phyloP scores from a whole-genome alignment of 1,284 basidiomycete genomes.

The Ustanciosporium gigantosporum region DNA sequence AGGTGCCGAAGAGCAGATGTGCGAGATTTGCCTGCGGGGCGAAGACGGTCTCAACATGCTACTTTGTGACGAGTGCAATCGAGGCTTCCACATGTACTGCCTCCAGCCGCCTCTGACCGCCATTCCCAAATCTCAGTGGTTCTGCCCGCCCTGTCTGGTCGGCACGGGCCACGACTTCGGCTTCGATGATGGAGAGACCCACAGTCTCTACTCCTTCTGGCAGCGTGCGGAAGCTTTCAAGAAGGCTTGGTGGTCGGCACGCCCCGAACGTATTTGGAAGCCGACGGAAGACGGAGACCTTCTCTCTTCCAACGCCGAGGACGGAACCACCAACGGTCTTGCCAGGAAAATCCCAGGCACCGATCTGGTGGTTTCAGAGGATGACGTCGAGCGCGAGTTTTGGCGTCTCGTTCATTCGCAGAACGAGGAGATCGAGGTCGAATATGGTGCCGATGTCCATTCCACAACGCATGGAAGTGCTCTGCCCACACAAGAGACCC shows the following conservation, averaged over 20 bases:
- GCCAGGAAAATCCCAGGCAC: constrained; percentile 40
- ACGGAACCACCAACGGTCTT: constrained; percentile 31
- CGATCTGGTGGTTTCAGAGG: constrained; percentile 74
- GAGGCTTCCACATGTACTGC: constrained; percentile 92
- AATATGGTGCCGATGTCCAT: constrained; percentile 98
- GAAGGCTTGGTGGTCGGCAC: constrained; percentile 69
- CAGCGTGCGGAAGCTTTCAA: constrained; percentile 82
- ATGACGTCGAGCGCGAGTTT: constrained; percentile 91
- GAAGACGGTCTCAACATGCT: constrained; percentile 87
- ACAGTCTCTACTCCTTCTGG: constrained; percentile 88
- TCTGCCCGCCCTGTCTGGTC: constrained; percentile 88
- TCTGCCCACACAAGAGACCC: constrained; percentile 90
- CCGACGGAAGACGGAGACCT: constrained; percentile 3
- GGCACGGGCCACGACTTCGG: constrained; percentile 97
- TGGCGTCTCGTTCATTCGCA: constrained; percentile 92
- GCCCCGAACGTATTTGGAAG: constrained; percentile 30
- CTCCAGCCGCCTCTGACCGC: constrained; percentile 82
- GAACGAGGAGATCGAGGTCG: constrained; percentile 91
- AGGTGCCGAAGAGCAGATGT: constrained; percentile 43
- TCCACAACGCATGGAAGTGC: constrained; percentile 96
- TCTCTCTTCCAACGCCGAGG: not conserved
- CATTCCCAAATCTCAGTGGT: constrained; percentile 94
- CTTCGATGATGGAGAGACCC: constrained; percentile 97
- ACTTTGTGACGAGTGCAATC: constrained; percentile 94
- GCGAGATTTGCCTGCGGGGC: constrained; percentile 71